Percentiles rank a stretch among this genome's conserved stretches.
phyloP scores from a whole-genome alignment of 208 protist genomes.

The Vickermania spadyakhi region DNA sequence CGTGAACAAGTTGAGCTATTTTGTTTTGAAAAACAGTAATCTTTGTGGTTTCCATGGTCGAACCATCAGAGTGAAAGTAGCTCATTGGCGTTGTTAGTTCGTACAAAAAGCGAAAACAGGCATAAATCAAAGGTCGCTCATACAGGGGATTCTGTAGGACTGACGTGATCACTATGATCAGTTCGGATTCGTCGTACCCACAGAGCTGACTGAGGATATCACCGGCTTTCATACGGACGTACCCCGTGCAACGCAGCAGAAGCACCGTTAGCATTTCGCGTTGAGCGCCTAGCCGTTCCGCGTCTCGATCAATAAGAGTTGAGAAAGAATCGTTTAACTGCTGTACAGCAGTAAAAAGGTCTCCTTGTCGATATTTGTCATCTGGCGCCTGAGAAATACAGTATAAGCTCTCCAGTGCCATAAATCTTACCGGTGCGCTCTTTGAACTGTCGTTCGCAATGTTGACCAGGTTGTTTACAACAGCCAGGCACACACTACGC shows the following conservation, averaged over 20 bases:
- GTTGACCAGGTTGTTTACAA: constrained; percentile 26
- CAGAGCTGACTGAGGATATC: constrained; percentile 71
- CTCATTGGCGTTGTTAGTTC: constrained; percentile 66
- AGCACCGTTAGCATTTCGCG: constrained; percentile 70
- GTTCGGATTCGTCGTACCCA: constrained; percentile 27
- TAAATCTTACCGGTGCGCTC: constrained; percentile 40
- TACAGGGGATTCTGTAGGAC: constrained; percentile 36
- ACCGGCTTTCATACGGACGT: constrained; percentile 46
- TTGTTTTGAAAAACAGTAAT: constrained; percentile 60
- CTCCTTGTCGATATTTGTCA: constrained; percentile 37
- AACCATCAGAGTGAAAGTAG: constrained; percentile 35
- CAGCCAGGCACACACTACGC: constrained; percentile 14
- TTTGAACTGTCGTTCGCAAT: constrained; percentile 57
- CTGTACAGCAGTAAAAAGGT: constrained; percentile 48
- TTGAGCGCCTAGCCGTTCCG: constrained; percentile 16
- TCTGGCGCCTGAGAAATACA: constrained; percentile 45
- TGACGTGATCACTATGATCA: constrained; percentile 37
- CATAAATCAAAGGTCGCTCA: constrained; percentile 69
- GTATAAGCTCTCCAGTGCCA: constrained; percentile 71
- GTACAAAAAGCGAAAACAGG: constrained; percentile 68
- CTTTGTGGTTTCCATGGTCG: constrained; percentile 34
- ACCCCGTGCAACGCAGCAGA: constrained; percentile 72
- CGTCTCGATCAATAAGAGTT: constrained; percentile 41
- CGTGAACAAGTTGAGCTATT: constrained; percentile 29
- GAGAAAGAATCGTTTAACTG: constrained; percentile 73